Percentiles rank a stretch among this genome's conserved stretches.
Conservation (phyloP, 441 rosid species). For the Manihot esculenta region DNA sequence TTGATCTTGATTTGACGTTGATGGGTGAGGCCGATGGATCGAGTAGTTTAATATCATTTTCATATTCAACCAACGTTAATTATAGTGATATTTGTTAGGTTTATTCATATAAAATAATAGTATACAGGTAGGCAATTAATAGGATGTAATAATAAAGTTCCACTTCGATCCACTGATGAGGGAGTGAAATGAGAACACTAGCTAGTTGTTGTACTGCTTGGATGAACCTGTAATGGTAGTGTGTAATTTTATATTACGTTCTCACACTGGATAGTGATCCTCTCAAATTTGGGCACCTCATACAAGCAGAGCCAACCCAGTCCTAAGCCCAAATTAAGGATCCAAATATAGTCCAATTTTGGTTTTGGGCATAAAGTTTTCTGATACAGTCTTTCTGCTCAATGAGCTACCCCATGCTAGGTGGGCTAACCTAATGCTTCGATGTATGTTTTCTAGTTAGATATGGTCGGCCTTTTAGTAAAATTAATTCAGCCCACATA, state of each 20-base stretch:
- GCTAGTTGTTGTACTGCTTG: too few relatives aligned
- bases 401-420: too few relatives aligned
- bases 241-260: neutral
- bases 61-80: neutral
- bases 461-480: neutral
- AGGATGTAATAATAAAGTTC: too few relatives aligned
- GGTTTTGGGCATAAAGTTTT: too few relatives aligned
- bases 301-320: neutral
- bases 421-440: neutral
- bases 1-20: neutral
- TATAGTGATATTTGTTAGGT: neutral
- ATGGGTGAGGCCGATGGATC: neutral
- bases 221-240: too few relatives aligned
- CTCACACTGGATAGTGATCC: neutral
- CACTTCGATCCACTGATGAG: too few relatives aligned
- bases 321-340: neutral
- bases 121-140: too few relatives aligned
- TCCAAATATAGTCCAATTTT: neutral
- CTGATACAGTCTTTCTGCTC: too few relatives aligned
- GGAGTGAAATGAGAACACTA: too few relatives aligned
- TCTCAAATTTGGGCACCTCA: neutral
- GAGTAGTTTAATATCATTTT: conserved; percentile 1
- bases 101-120: too few relatives aligned
- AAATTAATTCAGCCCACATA: too few relatives aligned
- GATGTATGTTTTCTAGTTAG: too few relatives aligned